Evolutionary conservation across 2,329 filamentous ascomycete species (phyloP), one percentile per base, ranked within the genome.

Genomic region (Talaromyces sp.): DNA sequence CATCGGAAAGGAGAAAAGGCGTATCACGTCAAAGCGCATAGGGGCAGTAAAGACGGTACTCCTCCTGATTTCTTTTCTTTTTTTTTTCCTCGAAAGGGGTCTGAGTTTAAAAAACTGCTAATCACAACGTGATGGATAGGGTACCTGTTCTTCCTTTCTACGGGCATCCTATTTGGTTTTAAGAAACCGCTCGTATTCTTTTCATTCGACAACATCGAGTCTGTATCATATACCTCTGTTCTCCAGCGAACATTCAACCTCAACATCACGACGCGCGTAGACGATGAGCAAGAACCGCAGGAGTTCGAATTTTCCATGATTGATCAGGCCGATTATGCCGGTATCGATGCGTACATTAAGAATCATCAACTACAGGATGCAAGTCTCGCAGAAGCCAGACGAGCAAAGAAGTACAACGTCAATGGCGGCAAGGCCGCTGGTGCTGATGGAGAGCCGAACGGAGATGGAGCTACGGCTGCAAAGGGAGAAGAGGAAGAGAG

Each of bases 231-330:
- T 75, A 88, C 85, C 3, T 84, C 83, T 44, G 83, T 88, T 18
- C 77, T 88, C 6, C 85, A 87, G 67, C 82, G 86, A 37, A 88
- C 86, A 0, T 88, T 88, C 77, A 88, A 88, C 68, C 80, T 88
- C 37, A 85, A 85, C 67, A 81, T 88, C 62, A 70, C 78, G 31
- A 77, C 78, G 46, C 79, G 79, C 33, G 69, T 74, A 1, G 63
- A 68, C 21, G 67, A 66, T 11, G 68, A 71, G n/a, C 71, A 71
- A n/a, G 79, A 79, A 33, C 73, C 75, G 1, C 79, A 84, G 68
- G 86, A 88, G 66, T 78, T 85, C 18, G 86, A 88, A 67, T 86
- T 88, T 67, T 82, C 81, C 46, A 88, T 88, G 86, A 76, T 88
- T 46, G 86, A 88, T 66, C 86, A 88, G 68, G 83, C 81, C 8